These are phyloP conservation scores for Nigrospora osmanthi DNA, from an alignment of 2,329 filamentous ascomycete species.

Conservation along the genomic window DNA sequence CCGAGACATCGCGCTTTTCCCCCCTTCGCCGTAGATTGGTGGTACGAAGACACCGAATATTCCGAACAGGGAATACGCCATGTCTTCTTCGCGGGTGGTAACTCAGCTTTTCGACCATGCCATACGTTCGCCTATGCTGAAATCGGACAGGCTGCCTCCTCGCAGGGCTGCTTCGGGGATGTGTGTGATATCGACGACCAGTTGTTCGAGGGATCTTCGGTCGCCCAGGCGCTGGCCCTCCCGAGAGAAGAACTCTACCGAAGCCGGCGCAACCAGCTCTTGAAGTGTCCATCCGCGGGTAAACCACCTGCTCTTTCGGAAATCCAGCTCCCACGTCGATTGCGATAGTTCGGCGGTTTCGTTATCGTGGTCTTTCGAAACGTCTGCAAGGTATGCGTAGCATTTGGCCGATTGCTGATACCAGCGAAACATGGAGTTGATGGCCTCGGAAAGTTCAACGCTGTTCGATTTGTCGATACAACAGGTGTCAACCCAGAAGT, in stretches of 20 bases:
- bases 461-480: background rate
- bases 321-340: background rate
- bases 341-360: constrained; percentile 2
- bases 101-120: constrained; percentile 10
- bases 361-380: background rate
- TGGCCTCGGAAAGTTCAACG: background rate
- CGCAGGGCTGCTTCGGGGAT: constrained; percentile 11
- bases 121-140: constrained; percentile 6
- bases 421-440: constrained; percentile 1
- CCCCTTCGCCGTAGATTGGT: constrained; percentile 11
- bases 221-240: constrained; percentile 12
- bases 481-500: background rate
- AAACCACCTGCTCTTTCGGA: constrained; percentile 1
- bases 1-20: background rate
- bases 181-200: constrained; percentile 13
- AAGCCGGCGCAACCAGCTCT: constrained; percentile 10
- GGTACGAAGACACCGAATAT: constrained; percentile 13
- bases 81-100: constrained; percentile 15
- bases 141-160: constrained; percentile 8
- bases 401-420: background rate
- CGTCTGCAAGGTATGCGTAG: background rate
- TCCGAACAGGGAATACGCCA: constrained; percentile 14
- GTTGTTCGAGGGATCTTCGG: constrained; percentile 12
- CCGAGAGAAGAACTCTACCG: constrained; percentile 17
- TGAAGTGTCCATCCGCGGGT: constrained; percentile 3